Conservation (phyloP, 2,329 filamentous ascomycete genomes). For the Escovopsis sp. region DNA sequence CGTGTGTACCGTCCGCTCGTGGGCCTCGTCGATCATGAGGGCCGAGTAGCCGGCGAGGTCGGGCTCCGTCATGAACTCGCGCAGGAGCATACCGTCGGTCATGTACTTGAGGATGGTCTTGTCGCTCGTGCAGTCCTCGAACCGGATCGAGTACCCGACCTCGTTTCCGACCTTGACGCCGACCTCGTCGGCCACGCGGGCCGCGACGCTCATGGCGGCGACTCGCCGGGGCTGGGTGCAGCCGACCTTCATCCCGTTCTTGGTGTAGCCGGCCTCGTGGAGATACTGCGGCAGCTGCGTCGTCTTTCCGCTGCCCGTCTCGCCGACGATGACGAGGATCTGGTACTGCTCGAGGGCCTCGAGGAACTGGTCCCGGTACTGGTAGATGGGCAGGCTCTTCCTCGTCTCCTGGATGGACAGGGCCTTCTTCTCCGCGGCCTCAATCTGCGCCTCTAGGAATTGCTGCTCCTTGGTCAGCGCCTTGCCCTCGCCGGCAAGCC, state of each 20-base stretch:
- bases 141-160: slow-evolving; percentile 88
- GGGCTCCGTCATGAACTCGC: slow-evolving; percentile 81
- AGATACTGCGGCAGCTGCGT: slow-evolving; percentile 92
- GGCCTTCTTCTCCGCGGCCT: slow-evolving; percentile 78
- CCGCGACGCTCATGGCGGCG: slow-evolving; percentile 93
- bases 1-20: slow-evolving; percentile 82
- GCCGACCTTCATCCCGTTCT: slow-evolving; percentile 68
- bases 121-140: slow-evolving; percentile 81
- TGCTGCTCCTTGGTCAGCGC: slow-evolving; percentile 63
- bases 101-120: slow-evolving; percentile 91
- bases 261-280: slow-evolving; percentile 79
- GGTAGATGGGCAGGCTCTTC: slow-evolving; percentile 79
- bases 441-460: slow-evolving; percentile 63
- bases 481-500: slow-evolving; percentile 55
- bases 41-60: slow-evolving; percentile 69
- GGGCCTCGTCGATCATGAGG: slow-evolving; percentile 93
- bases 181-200: slow-evolving; percentile 88
- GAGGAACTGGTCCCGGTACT: slow-evolving; percentile 72
- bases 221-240: slow-evolving; percentile 93
- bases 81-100: slow-evolving; percentile 90
- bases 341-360: slow-evolving; percentile 77
- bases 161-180: slow-evolving; percentile 80
- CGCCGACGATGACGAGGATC: slow-evolving; percentile 80
- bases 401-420: slow-evolving; percentile 81
- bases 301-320: slow-evolving; percentile 91